phyloP scores from a whole-genome alignment of 345 rosid genomes.

The Pistacia vera region DNA sequence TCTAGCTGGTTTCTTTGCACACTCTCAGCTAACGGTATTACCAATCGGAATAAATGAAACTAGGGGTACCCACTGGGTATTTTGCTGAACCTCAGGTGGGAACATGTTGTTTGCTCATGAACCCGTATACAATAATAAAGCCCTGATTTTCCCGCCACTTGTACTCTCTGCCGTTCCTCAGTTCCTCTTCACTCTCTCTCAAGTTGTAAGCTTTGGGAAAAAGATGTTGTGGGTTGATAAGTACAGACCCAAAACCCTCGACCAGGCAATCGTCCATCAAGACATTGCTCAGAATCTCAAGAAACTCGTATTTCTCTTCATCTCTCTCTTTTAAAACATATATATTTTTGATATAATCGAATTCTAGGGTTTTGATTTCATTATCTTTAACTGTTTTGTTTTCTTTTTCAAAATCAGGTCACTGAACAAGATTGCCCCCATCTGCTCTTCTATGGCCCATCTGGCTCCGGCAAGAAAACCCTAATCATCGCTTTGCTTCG shows the following conservation, averaged over 20 bases:
- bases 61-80: too few species aligned
- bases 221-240: constrained; percentile 99
- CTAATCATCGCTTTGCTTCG: constrained; percentile 90
- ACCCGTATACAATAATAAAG: too few species aligned
- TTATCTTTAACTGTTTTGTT: neutral
- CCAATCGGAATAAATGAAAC: too few species aligned
- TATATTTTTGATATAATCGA: neutral
- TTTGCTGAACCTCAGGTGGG: too few species aligned
- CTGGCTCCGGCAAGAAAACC: constrained; percentile 99
- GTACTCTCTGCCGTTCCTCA: neutral
- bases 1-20: too few species aligned
- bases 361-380: constrained; percentile 3
- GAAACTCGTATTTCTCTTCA: constrained; percentile 29
- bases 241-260: constrained; percentile 93
- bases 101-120: too few species aligned
- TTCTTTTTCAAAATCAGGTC: constrained; percentile 43
- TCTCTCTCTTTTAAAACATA: neutral
- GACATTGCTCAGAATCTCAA: constrained; percentile 85
- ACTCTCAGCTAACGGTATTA: too few species aligned
- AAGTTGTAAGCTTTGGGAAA: neutral
- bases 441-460: constrained; percentile 94
- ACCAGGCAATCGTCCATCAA: constrained; percentile 73
- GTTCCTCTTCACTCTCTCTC: neutral
- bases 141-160: constrained; percentile 29
- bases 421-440: constrained; percentile 96